Evolutionary conservation across 2,329 filamentous ascomycete genomes (phyloP).

Genomic region (Tothia fuscella): DNA sequence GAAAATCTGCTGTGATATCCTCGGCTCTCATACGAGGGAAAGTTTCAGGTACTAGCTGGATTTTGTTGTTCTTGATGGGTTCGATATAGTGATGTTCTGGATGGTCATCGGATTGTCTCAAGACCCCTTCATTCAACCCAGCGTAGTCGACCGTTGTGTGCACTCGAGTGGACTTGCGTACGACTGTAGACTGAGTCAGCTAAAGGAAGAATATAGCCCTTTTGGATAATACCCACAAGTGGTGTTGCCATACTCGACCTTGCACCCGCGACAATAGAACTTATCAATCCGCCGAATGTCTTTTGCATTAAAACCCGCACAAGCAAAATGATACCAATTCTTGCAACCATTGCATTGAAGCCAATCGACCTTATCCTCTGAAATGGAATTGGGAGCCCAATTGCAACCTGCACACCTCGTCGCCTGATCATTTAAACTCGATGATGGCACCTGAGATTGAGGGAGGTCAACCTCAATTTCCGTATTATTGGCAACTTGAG

Average conservation of each 20-base stretch:
- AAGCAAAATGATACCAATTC: constrained; percentile 56
- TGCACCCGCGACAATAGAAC: constrained; percentile 51
- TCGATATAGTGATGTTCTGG: constrained; percentile 57
- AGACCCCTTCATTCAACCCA: constrained; percentile 52
- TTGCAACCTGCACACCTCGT: constrained; percentile 46
- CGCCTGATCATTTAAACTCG: constrained; percentile 22
- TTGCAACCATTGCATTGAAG: constrained; percentile 59
- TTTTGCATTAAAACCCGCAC: constrained; percentile 52
- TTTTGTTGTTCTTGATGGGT: constrained; percentile 52
- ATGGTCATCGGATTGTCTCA: constrained; percentile 53
- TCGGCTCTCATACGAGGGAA: constrained; percentile 54
- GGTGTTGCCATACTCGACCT: constrained; percentile 48
- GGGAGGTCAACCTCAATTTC: no score
- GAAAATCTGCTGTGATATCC: constrained; percentile 49
- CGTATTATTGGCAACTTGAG: no score
- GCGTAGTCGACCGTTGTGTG: constrained; percentile 58
- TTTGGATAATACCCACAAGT: constrained; percentile 34
- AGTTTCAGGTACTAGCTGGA: constrained; percentile 42
- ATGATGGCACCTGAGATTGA: no score
- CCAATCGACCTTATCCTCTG: constrained; percentile 49
- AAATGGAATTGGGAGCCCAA: constrained; percentile 39
- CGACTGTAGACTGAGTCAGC: not conserved
- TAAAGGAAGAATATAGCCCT: constrained; percentile 3
- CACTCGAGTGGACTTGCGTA: constrained; percentile 49
- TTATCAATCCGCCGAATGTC: constrained; percentile 57